A percentile compares a stretch with the other conserved stretches of the same genome.
Conservation (phyloP, 2,329 filamentous ascomycete genomes). For the Pseudocercospora vitis region DNA sequence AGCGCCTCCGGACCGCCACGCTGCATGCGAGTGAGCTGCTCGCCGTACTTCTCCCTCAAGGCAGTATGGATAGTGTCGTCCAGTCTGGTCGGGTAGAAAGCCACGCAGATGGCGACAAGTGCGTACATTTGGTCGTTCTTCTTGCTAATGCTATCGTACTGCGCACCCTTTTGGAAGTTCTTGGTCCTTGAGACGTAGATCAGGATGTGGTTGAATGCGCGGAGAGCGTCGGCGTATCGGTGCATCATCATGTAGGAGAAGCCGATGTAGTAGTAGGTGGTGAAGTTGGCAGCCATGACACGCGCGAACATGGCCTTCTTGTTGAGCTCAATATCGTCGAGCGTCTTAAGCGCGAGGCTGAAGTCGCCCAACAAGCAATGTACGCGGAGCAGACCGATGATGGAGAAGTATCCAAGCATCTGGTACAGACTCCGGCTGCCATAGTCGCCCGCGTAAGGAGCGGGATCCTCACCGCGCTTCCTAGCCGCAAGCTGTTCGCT, state of each 20-base stretch:
- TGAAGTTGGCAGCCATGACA: constrained; percentile 99
- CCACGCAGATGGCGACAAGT: constrained; percentile 96
- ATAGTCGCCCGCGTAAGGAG: constrained; percentile 88
- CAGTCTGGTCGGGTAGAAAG: constrained; percentile 93
- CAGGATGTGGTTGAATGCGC: constrained; percentile 99
- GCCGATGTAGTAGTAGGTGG: constrained; percentile 99
- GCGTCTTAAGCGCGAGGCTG: constrained; percentile 94
- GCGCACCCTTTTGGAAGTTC: constrained; percentile 99
- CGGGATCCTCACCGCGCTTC: constrained; percentile 88
- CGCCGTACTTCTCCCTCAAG: constrained; percentile 97
- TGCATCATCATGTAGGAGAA: constrained; percentile 99
- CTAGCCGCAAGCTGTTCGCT: constrained; percentile 93
- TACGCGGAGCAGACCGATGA: constrained; percentile 92
- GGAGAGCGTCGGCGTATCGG: constrained; percentile 97
- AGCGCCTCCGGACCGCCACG: constrained; percentile 92
- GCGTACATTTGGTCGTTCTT: constrained; percentile 99
- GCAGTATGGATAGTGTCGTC: constrained; percentile 99
- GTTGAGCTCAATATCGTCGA: constrained; percentile 99
- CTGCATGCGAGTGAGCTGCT: constrained; percentile 95
- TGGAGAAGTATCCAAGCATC: constrained; percentile 99
- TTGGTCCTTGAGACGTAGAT: constrained; percentile 98
- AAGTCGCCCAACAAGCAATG: constrained; percentile 97
- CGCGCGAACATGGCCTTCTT: constrained; percentile 99
- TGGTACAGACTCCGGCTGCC: constrained; percentile 91
- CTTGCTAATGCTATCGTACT: constrained; percentile 99